Conservation (phyloP, 176 grass and related monocot species). For the Avena atlantica region DNA sequence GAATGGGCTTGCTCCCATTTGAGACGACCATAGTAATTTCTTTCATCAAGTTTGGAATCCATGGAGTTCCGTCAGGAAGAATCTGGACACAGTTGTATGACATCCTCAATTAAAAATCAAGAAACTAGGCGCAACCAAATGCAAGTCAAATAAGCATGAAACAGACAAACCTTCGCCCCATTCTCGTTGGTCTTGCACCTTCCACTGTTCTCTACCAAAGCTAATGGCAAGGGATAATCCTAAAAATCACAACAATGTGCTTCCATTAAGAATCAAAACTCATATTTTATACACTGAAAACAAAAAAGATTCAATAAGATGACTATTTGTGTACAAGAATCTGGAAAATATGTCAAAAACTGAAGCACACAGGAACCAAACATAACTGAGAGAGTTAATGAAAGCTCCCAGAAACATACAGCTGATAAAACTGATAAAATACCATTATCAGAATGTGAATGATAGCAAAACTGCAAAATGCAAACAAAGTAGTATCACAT, state of each 20-base stretch:
- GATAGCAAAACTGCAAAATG: background rate
- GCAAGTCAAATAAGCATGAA: conserved; percentile 31
- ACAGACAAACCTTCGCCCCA: conserved; percentile 76
- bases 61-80: conserved; percentile 82
- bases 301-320: background rate
- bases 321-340: conserved; percentile 11
- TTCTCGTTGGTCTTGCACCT: conserved; percentile 91
- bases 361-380: background rate
- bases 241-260: conserved; percentile 39
- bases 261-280: conserved; percentile 36
- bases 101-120: conserved; percentile 28
- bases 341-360: background rate
- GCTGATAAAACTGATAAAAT: background rate
- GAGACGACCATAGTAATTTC: conserved; percentile 82
- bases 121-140: conserved; percentile 13
- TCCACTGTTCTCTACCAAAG: conserved; percentile 91
- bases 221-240: conserved; percentile 73
- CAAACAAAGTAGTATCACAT: background rate
- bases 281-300: background rate
- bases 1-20: conserved; percentile 76
- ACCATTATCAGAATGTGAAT: background rate
- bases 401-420: background rate
- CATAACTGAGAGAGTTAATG: conserved; percentile 23
- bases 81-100: conserved; percentile 53
- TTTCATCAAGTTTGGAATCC: conserved; percentile 89